phyloP scores from a whole-genome alignment of 163 green algal species.

The Chloroidium sp. region DNA sequence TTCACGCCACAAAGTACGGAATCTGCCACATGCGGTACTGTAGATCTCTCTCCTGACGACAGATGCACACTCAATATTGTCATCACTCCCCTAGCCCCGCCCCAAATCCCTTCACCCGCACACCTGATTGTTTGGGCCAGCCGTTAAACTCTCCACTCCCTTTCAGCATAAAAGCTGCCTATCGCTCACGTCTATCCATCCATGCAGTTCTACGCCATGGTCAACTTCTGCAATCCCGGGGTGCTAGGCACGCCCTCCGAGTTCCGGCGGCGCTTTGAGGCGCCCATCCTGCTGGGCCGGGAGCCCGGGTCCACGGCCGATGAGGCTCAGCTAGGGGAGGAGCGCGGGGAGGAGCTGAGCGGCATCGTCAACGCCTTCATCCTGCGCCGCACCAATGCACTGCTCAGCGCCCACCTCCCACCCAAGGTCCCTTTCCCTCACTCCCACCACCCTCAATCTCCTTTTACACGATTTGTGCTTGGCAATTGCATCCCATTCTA shows the following conservation, averaged over 20 bases:
- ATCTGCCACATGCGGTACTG: too few relatives aligned
- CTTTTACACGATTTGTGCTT: too few relatives aligned
- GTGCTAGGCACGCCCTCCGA: constrained; percentile 67
- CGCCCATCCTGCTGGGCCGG: constrained; percentile 81
- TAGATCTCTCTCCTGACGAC: too few relatives aligned
- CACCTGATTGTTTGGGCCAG: too few relatives aligned
- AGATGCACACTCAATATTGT: not conserved
- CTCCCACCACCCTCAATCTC: too few relatives aligned
- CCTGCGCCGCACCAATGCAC: constrained; percentile 89
- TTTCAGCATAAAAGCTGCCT: not conserved
- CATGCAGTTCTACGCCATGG: constrained; percentile 76
- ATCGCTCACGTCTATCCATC: not conserved
- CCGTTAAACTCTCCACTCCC: too few relatives aligned
- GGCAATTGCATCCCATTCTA: too few relatives aligned
- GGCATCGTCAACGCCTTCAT: constrained; percentile 95
- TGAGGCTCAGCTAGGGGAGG: constrained; percentile 38
- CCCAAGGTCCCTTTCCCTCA: constrained; percentile 68
- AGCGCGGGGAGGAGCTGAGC: constrained; percentile 74
- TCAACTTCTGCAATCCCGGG: constrained; percentile 83
- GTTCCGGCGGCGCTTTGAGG: constrained; percentile 79
- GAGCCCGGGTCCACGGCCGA: constrained; percentile 65
- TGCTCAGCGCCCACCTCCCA: constrained; percentile 89
- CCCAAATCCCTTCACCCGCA: not conserved
- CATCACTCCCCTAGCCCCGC: not conserved
- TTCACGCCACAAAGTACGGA: too few relatives aligned